These are phyloP conservation scores for Phoma sp. DNA, from an alignment of 2,329 filamentous ascomycete species.

Conservation along the genomic window DNA sequence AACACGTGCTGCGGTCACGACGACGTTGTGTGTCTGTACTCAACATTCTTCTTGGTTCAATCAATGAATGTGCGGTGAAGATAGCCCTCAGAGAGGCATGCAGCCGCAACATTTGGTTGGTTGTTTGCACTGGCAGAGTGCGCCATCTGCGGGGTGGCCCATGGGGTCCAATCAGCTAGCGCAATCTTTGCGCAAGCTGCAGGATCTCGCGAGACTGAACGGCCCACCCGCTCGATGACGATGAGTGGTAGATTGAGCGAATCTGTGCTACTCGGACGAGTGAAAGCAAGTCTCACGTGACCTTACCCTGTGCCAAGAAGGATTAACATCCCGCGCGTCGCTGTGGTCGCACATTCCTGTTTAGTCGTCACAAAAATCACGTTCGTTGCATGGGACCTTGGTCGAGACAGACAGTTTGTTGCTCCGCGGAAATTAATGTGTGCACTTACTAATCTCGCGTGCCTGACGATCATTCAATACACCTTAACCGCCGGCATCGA, in stretches of 20 bases:
- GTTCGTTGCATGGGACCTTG: neutral
- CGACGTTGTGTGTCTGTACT: conserved; percentile 11
- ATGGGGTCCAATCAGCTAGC: conserved; percentile 19
- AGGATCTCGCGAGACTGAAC: conserved; percentile 8
- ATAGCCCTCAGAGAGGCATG: conserved; percentile 20
- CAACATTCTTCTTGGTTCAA: conserved; percentile 9
- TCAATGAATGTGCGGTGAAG: conserved; percentile 21
- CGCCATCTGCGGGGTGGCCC: conserved; percentile 25
- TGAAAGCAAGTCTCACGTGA: conserved; percentile 3
- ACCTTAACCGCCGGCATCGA: neutral
- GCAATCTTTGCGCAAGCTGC: conserved; percentile 9
- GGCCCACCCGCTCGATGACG: neutral
- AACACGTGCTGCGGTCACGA: conserved; percentile 15
- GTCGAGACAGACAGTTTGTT: neutral
- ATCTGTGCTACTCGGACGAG: neutral
- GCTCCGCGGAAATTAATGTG: conserved; percentile 2
- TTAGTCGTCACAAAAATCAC: neutral
- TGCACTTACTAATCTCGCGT: neutral
- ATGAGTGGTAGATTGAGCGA: neutral
- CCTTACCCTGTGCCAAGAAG: neutral
- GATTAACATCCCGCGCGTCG: neutral
- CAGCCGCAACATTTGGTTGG: conserved; percentile 14
- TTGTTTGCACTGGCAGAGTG: conserved; percentile 3
- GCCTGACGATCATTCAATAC: neutral
- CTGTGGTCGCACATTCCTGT: neutral